These are phyloP conservation scores for Aspergillus oerlinghausenensis DNA, from an alignment of 2,329 filamentous ascomycete species.

Conservation along the genomic window DNA sequence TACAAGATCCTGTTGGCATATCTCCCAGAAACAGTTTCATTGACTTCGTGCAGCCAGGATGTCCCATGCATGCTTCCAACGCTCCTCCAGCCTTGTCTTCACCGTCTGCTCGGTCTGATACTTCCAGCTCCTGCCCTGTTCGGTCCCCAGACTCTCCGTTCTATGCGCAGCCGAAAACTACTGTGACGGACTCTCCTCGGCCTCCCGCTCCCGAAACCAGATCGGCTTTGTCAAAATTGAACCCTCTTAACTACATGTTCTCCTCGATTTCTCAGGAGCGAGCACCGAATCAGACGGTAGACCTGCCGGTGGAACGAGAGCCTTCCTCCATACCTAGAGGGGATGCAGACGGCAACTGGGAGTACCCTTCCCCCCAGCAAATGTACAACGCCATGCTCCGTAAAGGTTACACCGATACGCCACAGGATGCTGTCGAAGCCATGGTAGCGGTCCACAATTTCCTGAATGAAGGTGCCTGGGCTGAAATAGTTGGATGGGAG, in stretches of 20 bases:
- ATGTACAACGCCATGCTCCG: conserved; percentile 99
- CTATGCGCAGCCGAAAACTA: conserved; percentile 32
- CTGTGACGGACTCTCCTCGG: conserved; percentile 28
- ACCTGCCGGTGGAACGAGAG: conserved; percentile 76
- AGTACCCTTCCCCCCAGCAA: conserved; percentile 96
- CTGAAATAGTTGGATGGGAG: conserved; percentile 93
- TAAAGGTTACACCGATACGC: conserved; percentile 93
- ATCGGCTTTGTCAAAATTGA: conserved; percentile 61
- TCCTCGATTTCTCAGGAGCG: conserved; percentile 74
- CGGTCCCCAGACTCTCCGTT: conserved; percentile 49
- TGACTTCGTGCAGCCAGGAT: conserved; percentile 52
- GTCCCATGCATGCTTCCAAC: conserved; percentile 61
- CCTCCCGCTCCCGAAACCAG: conserved; percentile 22
- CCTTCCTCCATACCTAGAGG: conserved; percentile 87
- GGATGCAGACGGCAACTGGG: conserved; percentile 73
- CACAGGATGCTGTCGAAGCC: conserved; percentile 84
- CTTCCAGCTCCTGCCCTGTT: conserved; percentile 41
- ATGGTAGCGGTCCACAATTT: conserved; percentile 99
- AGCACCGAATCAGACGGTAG: conserved; percentile 65
- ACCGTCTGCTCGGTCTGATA: conserved; percentile 23
- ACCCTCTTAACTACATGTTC: conserved; percentile 95
- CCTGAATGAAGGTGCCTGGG: conserved; percentile 94
- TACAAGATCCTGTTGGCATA: conserved; percentile 6
- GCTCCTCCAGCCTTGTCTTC: conserved; percentile 23
- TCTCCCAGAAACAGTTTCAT: conserved; percentile 12